A percentile compares a stretch with the other conserved stretches of the same genome.
Conservation (phyloP, 139 green algal species). For the Chlamydomonas schloesseri region DNA sequence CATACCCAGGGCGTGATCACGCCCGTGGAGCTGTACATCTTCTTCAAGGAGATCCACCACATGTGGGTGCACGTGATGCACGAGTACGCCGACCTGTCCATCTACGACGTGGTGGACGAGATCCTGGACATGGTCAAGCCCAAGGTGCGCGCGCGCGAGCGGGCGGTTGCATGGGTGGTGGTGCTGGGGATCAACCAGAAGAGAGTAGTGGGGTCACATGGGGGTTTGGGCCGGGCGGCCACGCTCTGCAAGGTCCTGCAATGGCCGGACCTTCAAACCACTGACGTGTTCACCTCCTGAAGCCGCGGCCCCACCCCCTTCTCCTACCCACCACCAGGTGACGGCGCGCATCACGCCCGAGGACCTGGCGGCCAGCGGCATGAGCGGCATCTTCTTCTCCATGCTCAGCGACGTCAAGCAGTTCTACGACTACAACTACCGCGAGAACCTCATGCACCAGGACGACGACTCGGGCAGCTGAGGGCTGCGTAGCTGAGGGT, state of each 20-base stretch:
- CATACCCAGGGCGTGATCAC: conserved; percentile 42
- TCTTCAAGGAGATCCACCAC: conserved; percentile 62
- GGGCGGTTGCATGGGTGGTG: background rate
- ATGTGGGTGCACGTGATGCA: conserved; percentile 59
- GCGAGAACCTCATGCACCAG: conserved; percentile 68
- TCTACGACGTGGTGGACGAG: conserved; percentile 67
- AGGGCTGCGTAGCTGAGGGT: background rate
- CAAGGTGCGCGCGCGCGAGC: conserved; percentile 10
- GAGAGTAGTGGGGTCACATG: too few relatives aligned
- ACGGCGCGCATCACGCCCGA: conserved; percentile 46
- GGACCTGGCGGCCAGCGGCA: conserved; percentile 49
- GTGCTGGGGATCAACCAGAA: too few relatives aligned
- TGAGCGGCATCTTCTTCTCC: conserved; percentile 64
- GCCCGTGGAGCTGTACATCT: conserved; percentile 58
- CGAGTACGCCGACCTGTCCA: conserved; percentile 61
- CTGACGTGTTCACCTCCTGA: too few relatives aligned
- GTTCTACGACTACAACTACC: conserved; percentile 78
- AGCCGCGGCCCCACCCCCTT: too few relatives aligned
- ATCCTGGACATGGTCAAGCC: conserved; percentile 65
- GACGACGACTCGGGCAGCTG: conserved; percentile 47
- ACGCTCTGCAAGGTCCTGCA: too few relatives aligned
- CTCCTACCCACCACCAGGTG: background rate
- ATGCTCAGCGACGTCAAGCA: conserved; percentile 69
- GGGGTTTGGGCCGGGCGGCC: too few relatives aligned
- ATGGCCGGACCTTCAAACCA: too few relatives aligned